Base-by-base conservation (phyloP, 495 filamentous ascomycete genomes). In the Penicillium ochrochloron region DNA sequence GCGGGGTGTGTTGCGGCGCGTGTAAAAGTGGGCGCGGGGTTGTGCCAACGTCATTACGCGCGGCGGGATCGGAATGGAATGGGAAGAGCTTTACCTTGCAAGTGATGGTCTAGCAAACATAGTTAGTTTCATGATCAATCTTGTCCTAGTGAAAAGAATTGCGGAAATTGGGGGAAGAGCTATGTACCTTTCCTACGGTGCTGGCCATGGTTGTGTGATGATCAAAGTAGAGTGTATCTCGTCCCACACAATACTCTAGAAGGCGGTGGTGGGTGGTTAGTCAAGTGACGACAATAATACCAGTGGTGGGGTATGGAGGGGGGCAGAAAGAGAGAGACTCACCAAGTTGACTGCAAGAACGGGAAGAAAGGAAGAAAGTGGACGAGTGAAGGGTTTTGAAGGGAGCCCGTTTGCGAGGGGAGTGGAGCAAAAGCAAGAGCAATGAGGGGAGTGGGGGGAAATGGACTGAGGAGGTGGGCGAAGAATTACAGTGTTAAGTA, bases 71-170 rank as follows among this genome's bases (percentile, higher is more conserved):
- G 37, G 52, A 29, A 64, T 50, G 25, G 58, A 27, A 52, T 33
- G 31, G 46, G 59, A 51, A 73, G 70, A 33, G 61, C 66, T 21
- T 71, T 76, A 86, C 89, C 83, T 91, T 91, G 81, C 89, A 91
- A 69, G 85, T 91, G 73, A 92, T 92, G 41, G 87, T 91, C 89
- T 91, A 53, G 29, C 33, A 39, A 41, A 46, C 8, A n/a, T 35
- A 19, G 57, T 73, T 59, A 66, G 59, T 14, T 31, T 29, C 62
- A 21, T 19, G 21, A 41, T 56, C 54, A n/a, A 51, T 23, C 33
- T 35, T 2, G 53, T 37, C 25, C 25, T 15, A 8, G 2, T 8
- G 3, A 23, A 58, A 50, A 41, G 33, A 31, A 55, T 48, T 11
- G 50, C 27, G 19, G 37, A 50, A 5, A 27, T 17, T n/a, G 12